Percentiles rank a stretch among this genome's conserved stretches.
phyloP scores from a whole-genome alignment of 371 early-diverging fungal species.

The Syncephalis fuscata region DNA sequence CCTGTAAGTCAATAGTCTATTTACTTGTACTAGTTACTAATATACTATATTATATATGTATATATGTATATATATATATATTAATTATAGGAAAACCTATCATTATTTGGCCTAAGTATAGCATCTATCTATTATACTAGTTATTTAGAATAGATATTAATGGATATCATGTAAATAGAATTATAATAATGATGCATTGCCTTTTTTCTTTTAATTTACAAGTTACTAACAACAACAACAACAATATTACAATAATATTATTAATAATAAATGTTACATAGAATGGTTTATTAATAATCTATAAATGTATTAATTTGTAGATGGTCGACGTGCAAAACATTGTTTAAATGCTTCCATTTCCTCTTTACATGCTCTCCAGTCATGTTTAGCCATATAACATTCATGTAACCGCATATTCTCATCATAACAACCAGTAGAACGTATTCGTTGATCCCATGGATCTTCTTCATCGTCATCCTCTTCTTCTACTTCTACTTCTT shows the following conservation, averaged over 20 bases:
- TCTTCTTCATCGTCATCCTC: slow-evolving; percentile 30
- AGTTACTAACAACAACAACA: too few species aligned
- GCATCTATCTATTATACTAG: too few species aligned
- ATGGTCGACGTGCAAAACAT: slow-evolving; percentile 31
- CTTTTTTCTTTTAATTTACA: too few species aligned
- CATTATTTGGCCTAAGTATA: not conserved
- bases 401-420: slow-evolving; percentile 58
- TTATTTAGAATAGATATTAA: too few species aligned
- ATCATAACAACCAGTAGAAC: slow-evolving; percentile 45
- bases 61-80: not conserved
- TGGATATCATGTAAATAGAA: too few species aligned
- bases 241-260: too few species aligned
- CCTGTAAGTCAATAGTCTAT: slow-evolving; percentile 22
- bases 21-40: too few species aligned
- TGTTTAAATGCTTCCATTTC: slow-evolving; percentile 54
- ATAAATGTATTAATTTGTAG: too few species aligned
- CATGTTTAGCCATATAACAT: slow-evolving; percentile 56
- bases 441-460: slow-evolving; percentile 41
- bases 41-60: not conserved
- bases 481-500: not conserved
- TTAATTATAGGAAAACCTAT: not conserved
- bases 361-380: slow-evolving; percentile 55
- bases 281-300: too few species aligned
- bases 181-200: too few species aligned
- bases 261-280: too few species aligned